Percentiles rank a stretch among this genome's conserved stretches.
phyloP scores from a whole-genome alignment of 1,139 yeast species.

The Yamadazyma membranifaciens region DNA sequence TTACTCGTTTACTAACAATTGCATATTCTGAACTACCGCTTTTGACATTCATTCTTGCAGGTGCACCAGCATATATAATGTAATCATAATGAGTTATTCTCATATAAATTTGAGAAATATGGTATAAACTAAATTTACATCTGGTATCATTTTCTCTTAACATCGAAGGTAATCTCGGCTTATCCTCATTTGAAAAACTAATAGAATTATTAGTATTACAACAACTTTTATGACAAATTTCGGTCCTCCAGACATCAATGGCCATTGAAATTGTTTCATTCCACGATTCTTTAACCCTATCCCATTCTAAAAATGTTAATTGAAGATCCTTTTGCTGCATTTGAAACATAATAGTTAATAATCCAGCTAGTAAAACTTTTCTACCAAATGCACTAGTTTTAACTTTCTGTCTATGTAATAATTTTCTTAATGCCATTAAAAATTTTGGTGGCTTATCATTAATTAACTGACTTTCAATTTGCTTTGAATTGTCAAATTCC shows the following conservation, averaged over 20 bases:
- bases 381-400: constrained; percentile 56
- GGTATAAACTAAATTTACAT: constrained; percentile 56
- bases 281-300: constrained; percentile 48
- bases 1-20: constrained; percentile 46
- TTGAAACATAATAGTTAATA: constrained; percentile 65
- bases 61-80: constrained; percentile 74
- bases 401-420: constrained; percentile 53
- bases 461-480: constrained; percentile 8
- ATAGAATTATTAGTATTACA: constrained; percentile 22
- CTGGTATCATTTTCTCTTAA: constrained; percentile 29
- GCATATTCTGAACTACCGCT: constrained; percentile 52
- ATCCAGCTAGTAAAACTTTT: constrained; percentile 62
- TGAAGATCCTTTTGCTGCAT: constrained; percentile 70
- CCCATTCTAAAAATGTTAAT: constrained; percentile 35
- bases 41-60: constrained; percentile 69
- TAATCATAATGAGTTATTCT: constrained; percentile 67
- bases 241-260: constrained; percentile 55
- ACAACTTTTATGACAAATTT: constrained; percentile 29
- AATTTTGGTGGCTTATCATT: constrained; percentile 30
- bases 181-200: constrained; percentile 10
- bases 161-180: constrained; percentile 21
- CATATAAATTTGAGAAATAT: constrained; percentile 66
- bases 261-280: constrained; percentile 61
- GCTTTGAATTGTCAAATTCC: constrained; percentile 22
- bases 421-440: constrained; percentile 52